Base-by-base conservation (phyloP, 805 yeast genomes). In the Saccharomycopsis javanensis region DNA sequence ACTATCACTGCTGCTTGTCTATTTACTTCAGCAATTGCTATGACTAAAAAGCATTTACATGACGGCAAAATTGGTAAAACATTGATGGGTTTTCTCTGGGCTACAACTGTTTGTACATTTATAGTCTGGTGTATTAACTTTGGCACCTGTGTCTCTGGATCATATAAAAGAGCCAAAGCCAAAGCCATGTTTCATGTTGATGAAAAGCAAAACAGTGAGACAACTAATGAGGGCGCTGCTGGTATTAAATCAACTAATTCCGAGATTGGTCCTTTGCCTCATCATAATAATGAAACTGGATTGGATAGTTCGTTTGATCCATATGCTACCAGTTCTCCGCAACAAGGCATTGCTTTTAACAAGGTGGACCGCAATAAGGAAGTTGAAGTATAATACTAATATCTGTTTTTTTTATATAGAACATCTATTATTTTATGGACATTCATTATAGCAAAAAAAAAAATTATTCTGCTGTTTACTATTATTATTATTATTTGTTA, bases 11-110 rank as follows among this genome's bases (percentile, higher is more conserved):
- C 53, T 5, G 51, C 56, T 13, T 46, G 50, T 23, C 42, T 53
- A 20, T 53, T 48, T 27, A 57, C 56, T 16, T 25, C 56, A n/a
- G 51, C 55, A 48, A 69, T 78, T 60, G 95, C 85, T 16, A 67
- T 86, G 74, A 92, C 88, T 52, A 83, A 76, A 68, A 75, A 81
- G 64, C 84, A 85, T 27, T 91, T 90, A 79, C 67, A 69, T 38
- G 68, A 72, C 60, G 78, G 69, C 30, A 76, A 72, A 25, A 61
- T 86, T 57, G 87, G 89, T 61, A 75, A 80, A 35, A 71, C 79
- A 52, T 70, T 79, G 65, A 67, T 82, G 67, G 90, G 85, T 65
- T 65, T 85, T 57, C 67, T 81, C 5, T 86, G 95, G 95, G 85
- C 88, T 54, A 73, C 87, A 25, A 80, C 81, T 56, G 83, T 79